A percentile compares a stretch with the other conserved stretches of the same genome.
These are phyloP conservation scores for Corchorus capsularis DNA, from an alignment of 345 rosid species.

Conservation along the genomic window DNA sequence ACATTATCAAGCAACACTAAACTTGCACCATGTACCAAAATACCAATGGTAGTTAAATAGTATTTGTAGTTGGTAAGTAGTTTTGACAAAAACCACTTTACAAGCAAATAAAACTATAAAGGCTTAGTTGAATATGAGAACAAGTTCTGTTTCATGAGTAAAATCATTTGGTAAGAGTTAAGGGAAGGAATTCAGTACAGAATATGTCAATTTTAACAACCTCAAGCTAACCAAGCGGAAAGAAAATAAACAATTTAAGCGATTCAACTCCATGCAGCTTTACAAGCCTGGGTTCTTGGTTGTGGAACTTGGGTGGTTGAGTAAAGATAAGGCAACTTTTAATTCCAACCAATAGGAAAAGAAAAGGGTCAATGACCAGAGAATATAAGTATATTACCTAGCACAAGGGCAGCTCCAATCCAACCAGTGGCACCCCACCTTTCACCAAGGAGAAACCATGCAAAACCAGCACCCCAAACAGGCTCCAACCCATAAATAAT, in stretches of 20 bases:
- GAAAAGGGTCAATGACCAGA: constrained; percentile 1
- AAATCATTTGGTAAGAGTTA: not conserved
- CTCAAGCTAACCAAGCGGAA: not conserved
- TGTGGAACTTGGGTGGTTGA: too few species aligned
- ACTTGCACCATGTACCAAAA: too few species aligned
- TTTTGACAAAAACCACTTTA: too few species aligned
- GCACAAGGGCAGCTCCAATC: constrained; percentile 66
- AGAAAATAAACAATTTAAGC: too few species aligned
- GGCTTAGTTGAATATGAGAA: too few species aligned
- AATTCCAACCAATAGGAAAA: not conserved
- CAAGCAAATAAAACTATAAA: too few species aligned
- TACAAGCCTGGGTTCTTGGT: not conserved
- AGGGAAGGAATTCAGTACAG: not conserved
- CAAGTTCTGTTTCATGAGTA: not conserved
- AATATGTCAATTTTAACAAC: not conserved
- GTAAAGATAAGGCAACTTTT: too few species aligned
- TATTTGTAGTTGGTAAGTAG: too few species aligned
- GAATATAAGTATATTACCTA: constrained; percentile 35
- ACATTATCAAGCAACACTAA: not conserved
- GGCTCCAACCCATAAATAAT: constrained; percentile 68
- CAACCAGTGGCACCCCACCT: constrained; percentile 65
- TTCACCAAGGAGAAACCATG: constrained; percentile 74
- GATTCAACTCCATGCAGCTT: not conserved
- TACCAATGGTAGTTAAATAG: too few species aligned
- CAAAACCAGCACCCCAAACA: constrained; percentile 70